A percentile compares a stretch with the other conserved stretches of the same genome.
These are phyloP conservation scores for Trichoderma reesei DNA, from an alignment of 495 filamentous ascomycete species.

Conservation along the genomic window DNA sequence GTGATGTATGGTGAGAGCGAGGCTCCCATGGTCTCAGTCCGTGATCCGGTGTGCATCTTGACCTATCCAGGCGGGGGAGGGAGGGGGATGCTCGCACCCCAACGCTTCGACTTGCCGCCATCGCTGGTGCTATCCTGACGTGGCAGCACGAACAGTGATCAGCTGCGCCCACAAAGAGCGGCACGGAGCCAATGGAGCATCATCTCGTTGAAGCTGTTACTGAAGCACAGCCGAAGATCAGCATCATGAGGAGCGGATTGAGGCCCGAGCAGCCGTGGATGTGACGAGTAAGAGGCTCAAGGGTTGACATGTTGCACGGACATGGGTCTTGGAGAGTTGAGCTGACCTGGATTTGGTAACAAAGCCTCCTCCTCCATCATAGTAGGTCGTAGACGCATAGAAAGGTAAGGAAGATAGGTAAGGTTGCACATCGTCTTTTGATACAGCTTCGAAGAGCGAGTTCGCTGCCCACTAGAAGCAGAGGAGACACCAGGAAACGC, in stretches of 20 bases:
- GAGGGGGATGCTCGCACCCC: background rate
- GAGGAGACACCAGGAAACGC: background rate
- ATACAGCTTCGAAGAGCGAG: no score
- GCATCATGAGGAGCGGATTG: constrained; percentile 2
- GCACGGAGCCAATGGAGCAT: background rate
- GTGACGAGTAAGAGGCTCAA: constrained; percentile 8
- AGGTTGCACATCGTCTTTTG: no score
- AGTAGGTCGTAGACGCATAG: no score
- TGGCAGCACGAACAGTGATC: constrained; percentile 6
- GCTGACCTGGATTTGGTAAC: background rate
- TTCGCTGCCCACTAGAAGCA: no score
- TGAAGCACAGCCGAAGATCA: constrained; percentile 7
- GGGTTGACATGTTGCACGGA: constrained; percentile 3
- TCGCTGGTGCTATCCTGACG: constrained; percentile 7
- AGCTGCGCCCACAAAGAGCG: constrained; percentile 2
- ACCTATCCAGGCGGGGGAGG: background rate
- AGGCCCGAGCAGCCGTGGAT: background rate
- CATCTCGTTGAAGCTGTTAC: background rate
- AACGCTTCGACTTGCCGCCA: background rate
- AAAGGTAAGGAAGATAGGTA: no score
- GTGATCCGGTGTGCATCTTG: background rate
- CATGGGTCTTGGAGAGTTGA: background rate
- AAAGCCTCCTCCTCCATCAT: no score
- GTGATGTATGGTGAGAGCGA: background rate
- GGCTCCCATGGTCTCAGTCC: background rate